Conservation (phyloP, 306 rosid species). For the Prunus fruticosa region DNA sequence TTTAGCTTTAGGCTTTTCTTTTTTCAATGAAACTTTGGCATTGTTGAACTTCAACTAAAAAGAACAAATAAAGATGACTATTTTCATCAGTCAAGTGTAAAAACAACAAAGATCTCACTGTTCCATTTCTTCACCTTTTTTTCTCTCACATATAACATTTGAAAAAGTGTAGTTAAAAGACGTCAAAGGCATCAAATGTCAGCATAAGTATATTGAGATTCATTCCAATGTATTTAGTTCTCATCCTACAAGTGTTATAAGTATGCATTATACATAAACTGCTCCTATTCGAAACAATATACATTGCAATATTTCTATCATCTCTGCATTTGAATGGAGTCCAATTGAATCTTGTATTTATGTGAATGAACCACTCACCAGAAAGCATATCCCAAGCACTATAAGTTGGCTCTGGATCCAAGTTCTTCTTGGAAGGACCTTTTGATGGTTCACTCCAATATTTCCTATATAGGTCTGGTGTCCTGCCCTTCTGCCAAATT, state of each 20-base stretch:
- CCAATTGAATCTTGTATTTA: neutral
- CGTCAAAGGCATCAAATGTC: neutral
- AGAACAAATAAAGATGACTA: neutral
- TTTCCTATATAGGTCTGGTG: constrained; percentile 62
- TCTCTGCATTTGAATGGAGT: neutral
- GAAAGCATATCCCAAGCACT: constrained; percentile 80
- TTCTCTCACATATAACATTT: neutral
- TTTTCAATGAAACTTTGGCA: too few species aligned
- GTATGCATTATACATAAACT: neutral
- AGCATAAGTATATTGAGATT: neutral
- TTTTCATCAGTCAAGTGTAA: neutral
- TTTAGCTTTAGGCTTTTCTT: neutral
- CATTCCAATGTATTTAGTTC: neutral
- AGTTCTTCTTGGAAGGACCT: constrained; percentile 53
- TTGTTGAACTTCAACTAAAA: neutral
- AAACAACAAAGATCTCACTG: neutral
- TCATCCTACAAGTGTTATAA: too few species aligned
- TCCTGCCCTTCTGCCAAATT: constrained; percentile 67
- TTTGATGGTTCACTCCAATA: constrained; percentile 64
- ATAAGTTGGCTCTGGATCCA: constrained; percentile 42
- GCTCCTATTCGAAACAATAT: neutral
- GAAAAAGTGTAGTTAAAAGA: neutral
- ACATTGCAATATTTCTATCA: neutral
- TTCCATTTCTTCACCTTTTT: neutral
- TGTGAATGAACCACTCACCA: constrained; percentile 43